Conservation (phyloP, 1,284 basidiomycete species). For the Moesziomyces sp. region DNA sequence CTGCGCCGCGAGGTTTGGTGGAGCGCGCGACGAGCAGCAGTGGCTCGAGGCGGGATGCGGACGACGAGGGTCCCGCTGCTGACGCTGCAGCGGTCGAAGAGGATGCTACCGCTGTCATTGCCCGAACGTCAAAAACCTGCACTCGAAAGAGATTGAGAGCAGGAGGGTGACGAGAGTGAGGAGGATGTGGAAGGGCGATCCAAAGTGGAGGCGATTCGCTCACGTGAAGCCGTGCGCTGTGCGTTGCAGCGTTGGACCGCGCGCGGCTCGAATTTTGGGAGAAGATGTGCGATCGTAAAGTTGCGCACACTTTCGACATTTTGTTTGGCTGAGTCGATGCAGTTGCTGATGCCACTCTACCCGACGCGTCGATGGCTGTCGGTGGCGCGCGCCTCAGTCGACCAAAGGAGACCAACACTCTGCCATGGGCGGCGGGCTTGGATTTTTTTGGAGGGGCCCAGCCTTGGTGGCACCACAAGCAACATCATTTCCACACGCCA, state of each 20-base stretch:
- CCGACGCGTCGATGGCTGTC: neutral
- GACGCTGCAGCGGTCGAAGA: constrained; percentile 7
- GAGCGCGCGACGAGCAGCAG: constrained; percentile 80
- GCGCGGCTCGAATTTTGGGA: neutral
- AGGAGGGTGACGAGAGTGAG: neutral
- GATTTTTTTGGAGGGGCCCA: neutral
- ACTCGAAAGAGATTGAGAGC: neutral
- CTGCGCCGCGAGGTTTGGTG: constrained; percentile 87
- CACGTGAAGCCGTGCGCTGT: too few relatives aligned
- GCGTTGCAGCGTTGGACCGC: neutral
- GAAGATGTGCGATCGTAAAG: neutral
- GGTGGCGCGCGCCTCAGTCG: neutral
- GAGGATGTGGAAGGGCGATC: neutral
- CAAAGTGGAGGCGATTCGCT: constrained; percentile 9
- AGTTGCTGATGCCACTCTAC: neutral
- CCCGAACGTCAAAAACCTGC: neutral
- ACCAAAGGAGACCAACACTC: neutral
- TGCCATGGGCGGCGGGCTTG: too few relatives aligned
- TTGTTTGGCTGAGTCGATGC: constrained; percentile 7
- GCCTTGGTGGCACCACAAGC: neutral
- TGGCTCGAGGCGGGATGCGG: constrained; percentile 73
- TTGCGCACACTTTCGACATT: neutral
- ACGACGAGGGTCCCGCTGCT: constrained; percentile 11
- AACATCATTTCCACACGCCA: neutral
- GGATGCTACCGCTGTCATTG: constrained; percentile 30